phyloP scores from a whole-genome alignment of 148 eudicot species.

The Silene conica region DNA sequence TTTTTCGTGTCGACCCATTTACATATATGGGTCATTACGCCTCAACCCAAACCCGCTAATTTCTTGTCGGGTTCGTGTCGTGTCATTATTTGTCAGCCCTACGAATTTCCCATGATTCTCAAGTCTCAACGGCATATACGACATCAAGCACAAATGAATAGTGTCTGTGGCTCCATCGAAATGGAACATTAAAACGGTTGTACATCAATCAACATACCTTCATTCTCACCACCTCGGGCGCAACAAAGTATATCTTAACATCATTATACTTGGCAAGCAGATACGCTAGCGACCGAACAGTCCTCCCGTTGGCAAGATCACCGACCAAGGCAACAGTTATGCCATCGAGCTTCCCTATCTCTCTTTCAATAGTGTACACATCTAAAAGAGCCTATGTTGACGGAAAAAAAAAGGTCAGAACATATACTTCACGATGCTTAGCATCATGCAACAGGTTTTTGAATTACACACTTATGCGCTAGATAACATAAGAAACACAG shows the following conservation, averaged over 20 bases:
- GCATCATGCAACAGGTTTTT: not conserved
- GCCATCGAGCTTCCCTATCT: conserved; percentile 85
- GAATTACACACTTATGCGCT: not conserved
- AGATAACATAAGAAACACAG: not conserved
- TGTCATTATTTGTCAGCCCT: too few relatives aligned
- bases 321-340: conserved; percentile 94
- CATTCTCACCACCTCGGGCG: conserved; percentile 89
- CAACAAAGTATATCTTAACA: conserved; percentile 87
- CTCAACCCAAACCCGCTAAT: too few relatives aligned
- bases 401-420: conserved; percentile 16
- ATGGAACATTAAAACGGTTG: too few relatives aligned
- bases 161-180: not conserved
- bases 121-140: too few relatives aligned
- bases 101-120: too few relatives aligned
- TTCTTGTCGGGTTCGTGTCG: too few relatives aligned
- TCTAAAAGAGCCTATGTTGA: conserved; percentile 75
- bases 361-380: conserved; percentile 87
- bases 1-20: too few relatives aligned
- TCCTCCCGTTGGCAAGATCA: conserved; percentile 96
- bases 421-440: not conserved
- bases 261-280: conserved; percentile 74
- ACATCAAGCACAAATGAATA: too few relatives aligned
- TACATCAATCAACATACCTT: conserved; percentile 45
- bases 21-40: too few relatives aligned
- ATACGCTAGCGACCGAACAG: conserved; percentile 93